Evolutionary conservation across 345 rosid genomes (phyloP), one percentile per base, ranked within the genome.

Genomic region (Turnera subulata): DNA sequence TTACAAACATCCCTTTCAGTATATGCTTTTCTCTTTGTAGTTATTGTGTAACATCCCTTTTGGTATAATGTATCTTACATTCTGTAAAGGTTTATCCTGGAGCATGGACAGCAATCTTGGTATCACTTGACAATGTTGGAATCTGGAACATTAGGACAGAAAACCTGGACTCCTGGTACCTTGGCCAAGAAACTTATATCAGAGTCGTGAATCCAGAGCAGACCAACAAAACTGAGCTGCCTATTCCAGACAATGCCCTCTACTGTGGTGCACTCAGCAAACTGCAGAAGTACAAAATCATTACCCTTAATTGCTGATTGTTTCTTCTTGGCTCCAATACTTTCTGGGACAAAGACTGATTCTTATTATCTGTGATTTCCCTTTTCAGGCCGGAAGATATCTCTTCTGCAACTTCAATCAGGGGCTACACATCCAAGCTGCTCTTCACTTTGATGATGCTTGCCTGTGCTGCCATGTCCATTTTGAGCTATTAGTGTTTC

Each of bases 161-260:
- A 74, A 93, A 93, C 72, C 97, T 93, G 0, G 99, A 93, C 71
- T 82, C 90, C 3, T 90, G 99, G 99, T 90, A 93, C 69, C 95
- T 93, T 5, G 99, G 99, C 59, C 97, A 90, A 78, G 99, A 93
- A 69, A 94, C 99, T 0, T 94, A 94, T 62, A 71, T 94, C 66
- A 79, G 95, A 74, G 70, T 94, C 25, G 70, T 94, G 62, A 94
- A 94, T 75, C 97, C 99, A 2, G 97, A 94, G 65, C 77, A 65
- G 20, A 90, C 79, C 26, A 94, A 94, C 86, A 94, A 90, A 65
- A 94, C 97, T 9, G 97, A 94, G 72, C 60, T 94, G 1, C 84
- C 89, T 0, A 20, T 81, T 0, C 99, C 99, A 9, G 95, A 79
- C 15, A 94, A 94, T 70, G 96, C 76, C 25, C 88, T 94, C 50